Base-by-base conservation (phyloP, 352 stramenopile species). In the Globisporangium mamillatum region DNA sequence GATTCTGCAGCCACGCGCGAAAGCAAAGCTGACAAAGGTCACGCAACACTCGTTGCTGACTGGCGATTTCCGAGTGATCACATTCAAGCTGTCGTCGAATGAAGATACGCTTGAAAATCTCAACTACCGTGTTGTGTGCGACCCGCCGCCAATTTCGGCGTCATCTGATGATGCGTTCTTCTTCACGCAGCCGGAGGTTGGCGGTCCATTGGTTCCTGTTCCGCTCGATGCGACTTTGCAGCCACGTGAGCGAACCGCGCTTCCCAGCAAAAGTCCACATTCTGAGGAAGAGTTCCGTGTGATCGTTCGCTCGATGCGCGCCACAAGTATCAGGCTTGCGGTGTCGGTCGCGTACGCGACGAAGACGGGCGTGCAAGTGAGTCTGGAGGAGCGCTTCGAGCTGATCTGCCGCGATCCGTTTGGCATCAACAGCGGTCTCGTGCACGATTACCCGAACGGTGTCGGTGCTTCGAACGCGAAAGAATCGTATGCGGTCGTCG, bases 1-100 rank as follows among this genome's bases (percentile, higher is more conserved):
- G 48, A 88, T 94, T 63, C 50, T 91, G 22, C 86, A 91, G 61
- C 86, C 86, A 57, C 81, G 84, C 22, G 82, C 86, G 0, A 90
- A 91, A 57, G 86, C 86, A 0, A 81, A 76, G 34, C 59, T 94
- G 6, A 67, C 63, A n/a, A 76, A 90, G 52, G 34, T 84, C 22
- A 86, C 86, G 18, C 76, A 76, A n/a, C 73, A 89, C 32, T 67
- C 74, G 4, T 69, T 94, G 18, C 72, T 94, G 32, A 76, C 80
- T 1, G 83, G 84, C 14, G 86, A 94, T 48, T 93, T 84, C 61
- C 82, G 84, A 12, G 75, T 89, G 36, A 72, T 93, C 60, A 72
- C 72, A 18, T 90, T 94, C 64, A 66, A 79, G 55, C 56, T 94
- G 12, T 71, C 75, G 56, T 77, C 84, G 0, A 88, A 91, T 56